phyloP scores from a whole-genome alignment of 1,139 yeast genomes.

The Meyerozyma guilliermondii region DNA sequence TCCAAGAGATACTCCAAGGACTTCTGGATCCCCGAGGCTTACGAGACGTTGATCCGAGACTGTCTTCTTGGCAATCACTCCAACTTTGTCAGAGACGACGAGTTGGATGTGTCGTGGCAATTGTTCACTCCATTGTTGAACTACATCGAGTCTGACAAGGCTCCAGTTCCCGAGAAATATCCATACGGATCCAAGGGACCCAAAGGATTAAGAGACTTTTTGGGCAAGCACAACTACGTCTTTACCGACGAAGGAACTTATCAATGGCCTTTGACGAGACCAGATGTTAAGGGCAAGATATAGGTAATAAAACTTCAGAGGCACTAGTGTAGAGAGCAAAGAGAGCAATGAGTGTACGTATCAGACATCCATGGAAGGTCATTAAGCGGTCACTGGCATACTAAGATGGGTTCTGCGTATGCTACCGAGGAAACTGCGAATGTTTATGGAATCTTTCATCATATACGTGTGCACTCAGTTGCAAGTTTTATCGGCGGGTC shows the following conservation, averaged over 20 bases:
- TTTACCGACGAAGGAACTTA: slow-evolving; percentile 57
- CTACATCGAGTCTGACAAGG: slow-evolving; percentile 65
- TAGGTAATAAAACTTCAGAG: slow-evolving; percentile 7
- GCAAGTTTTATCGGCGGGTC: slow-evolving; percentile 6
- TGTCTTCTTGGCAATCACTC: slow-evolving; percentile 90
- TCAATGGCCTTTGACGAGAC: slow-evolving; percentile 81
- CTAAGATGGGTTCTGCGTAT: slow-evolving; percentile 77
- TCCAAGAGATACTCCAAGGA: slow-evolving; percentile 71
- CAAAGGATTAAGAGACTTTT: slow-evolving; percentile 51
- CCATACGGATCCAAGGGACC: slow-evolving; percentile 96
- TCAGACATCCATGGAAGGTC: slow-evolving; percentile 77
- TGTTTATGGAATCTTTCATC: slow-evolving; percentile 74
- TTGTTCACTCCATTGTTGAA: slow-evolving; percentile 87
- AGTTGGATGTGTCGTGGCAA: slow-evolving; percentile 89
- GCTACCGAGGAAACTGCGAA: slow-evolving; percentile 95
- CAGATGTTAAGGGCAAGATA: slow-evolving; percentile 38
- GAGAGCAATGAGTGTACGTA: slow-evolving; percentile 7
- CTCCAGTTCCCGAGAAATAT: slow-evolving; percentile 60
- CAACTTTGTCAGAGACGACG: slow-evolving; percentile 97
- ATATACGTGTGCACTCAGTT: slow-evolving; percentile 28
- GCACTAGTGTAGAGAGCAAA: not conserved
- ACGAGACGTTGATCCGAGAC: slow-evolving; percentile 92
- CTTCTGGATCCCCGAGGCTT: slow-evolving; percentile 96
- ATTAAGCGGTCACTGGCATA: slow-evolving; percentile 75
- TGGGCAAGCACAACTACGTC: slow-evolving; percentile 65